Base-by-base conservation (phyloP, 768 basidiomycete species). In the Tricholoma matsutake region DNA sequence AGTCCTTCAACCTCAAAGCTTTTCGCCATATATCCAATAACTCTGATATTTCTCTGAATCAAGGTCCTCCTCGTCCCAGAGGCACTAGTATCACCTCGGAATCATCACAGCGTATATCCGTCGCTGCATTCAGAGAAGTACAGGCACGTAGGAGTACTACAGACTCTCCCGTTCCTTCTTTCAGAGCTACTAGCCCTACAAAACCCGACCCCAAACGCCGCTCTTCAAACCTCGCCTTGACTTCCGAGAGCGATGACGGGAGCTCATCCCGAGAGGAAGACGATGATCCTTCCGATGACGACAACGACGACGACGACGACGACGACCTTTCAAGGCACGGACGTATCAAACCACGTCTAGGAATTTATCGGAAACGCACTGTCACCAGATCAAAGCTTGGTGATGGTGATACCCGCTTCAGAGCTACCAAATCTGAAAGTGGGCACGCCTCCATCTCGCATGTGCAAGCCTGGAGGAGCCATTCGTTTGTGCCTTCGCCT, bases 51-150 rank as follows among this genome's bases (percentile, higher is more conserved):
- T 72, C 75, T 14, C 64, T 77, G 35, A 29, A 29, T 51, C 25
- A 28, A 1, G 78, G 83, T 4, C 73, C 78, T 10, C 75, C 81
- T 18, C 82, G 87, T 1, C 82, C 85, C 14, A 81, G 89, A 65
- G 83, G 79, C 20, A 75, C 77, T 47, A 88, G 87, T 71, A 65
- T 78, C 62, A 80, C 82, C 16, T 87, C 87, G 3, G 87, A 89
- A 41, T 77, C 84, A 5, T 86, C 86, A 1, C 89, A 90, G 63
- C 83, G 89, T 57, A 92, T 92, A 25, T 88, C 88, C 7, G 86
- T 92, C 32, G 91, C 89, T 2, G 91, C 91, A 2, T 92, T 92
- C 69, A 83, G 88, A 57, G 90, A 92, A 76, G 88, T 83, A 18
- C 88, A 90, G 59, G 87, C 89, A 4, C 76, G 89, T 43, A 79